Evolutionary conservation across 345 rosid species (phyloP), one percentile per base, ranked within the genome.

Genomic region (Syzygium aromaticum): DNA sequence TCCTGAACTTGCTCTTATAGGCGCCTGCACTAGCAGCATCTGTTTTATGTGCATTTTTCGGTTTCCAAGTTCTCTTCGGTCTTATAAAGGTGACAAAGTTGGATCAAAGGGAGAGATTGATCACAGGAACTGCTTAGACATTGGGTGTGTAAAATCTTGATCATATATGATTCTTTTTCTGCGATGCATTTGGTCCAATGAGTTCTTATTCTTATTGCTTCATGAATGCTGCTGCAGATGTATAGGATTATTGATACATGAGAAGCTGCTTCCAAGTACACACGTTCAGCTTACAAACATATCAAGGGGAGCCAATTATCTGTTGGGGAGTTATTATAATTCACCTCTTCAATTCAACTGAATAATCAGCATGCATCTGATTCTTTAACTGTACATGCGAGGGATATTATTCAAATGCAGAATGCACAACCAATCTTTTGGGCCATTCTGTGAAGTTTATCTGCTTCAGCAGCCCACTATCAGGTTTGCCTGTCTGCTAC

Each of bases 41-140:
- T 84, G 89, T 90, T 19, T 54, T 92, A 2, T 97, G 98, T 87
- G 96, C 98, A 80, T 93, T 96, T 91, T 97, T 97, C 54, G 86
- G 97, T 88, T 90, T 96, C 88, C 98, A 97, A 93, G 95, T 95
- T 84, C 92, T 97, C 83, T 80, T 97, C 11, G 99, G 99, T 85
- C 51, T 97, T 77, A 87, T 97, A 86, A 96, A 95, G 90, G 97
- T 97, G 84, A 96, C 95, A 87, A 95, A 91, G 84, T 91, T 97
- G 14, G 98, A 97, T 84, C 95, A 94, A 90, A 95, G 92, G 83
- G 99, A 97, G 91, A 95, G 92, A 89, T 89, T 97, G 88, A 95
- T 97, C 87, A 94, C 98, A 11, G 99, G 99, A 92, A 97, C 98
- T 88, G 98, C 99, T 85, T 97, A 91, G 89, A 63, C 52, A 87